Percentiles rank a stretch among this genome's conserved stretches.
Conservation (phyloP, 495 filamentous ascomycete genomes). For the Lentithecium fluviatile region DNA sequence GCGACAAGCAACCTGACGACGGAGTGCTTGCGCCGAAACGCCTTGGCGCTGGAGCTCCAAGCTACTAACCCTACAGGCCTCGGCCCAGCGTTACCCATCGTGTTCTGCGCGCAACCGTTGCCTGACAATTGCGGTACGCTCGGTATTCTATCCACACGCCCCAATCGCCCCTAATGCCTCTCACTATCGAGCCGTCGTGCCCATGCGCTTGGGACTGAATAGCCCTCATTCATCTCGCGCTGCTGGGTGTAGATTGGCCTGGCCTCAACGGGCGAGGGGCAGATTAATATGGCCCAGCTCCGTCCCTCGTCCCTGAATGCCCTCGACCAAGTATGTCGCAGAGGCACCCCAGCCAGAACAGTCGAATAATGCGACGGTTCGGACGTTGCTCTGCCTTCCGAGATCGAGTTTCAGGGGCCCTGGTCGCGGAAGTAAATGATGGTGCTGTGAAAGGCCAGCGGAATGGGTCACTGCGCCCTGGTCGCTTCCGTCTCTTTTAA, state of each 20-base stretch:
- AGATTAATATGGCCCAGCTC: constrained; percentile 13
- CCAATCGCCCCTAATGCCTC: constrained; percentile 14
- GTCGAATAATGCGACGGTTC: constrained; percentile 31
- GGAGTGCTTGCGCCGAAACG: constrained; percentile 16
- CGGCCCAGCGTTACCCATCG: constrained; percentile 7
- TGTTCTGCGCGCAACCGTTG: background rate
- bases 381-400: constrained; percentile 36
- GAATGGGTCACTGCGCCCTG: constrained; percentile 21
- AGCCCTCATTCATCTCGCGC: constrained; percentile 26
- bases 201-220: constrained; percentile 3
- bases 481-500: constrained; percentile 2
- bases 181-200: constrained; percentile 23
- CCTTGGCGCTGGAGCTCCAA: constrained; percentile 18
- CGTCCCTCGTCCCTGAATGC: constrained; percentile 16
- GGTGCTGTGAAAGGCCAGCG: constrained; percentile 32
- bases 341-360: constrained; percentile 8
- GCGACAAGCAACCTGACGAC: too few species aligned
- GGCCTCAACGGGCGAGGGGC: constrained; percentile 17
- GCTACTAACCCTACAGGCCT: constrained; percentile 17
- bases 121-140: background rate
- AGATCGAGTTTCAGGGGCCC: constrained; percentile 37
- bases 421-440: constrained; percentile 29
- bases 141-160: background rate
- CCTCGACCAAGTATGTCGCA: background rate
- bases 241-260: constrained; percentile 16